Evolutionary conservation across 2,329 filamentous ascomycete genomes (phyloP).

Genomic region (Phialophora chinensis): DNA sequence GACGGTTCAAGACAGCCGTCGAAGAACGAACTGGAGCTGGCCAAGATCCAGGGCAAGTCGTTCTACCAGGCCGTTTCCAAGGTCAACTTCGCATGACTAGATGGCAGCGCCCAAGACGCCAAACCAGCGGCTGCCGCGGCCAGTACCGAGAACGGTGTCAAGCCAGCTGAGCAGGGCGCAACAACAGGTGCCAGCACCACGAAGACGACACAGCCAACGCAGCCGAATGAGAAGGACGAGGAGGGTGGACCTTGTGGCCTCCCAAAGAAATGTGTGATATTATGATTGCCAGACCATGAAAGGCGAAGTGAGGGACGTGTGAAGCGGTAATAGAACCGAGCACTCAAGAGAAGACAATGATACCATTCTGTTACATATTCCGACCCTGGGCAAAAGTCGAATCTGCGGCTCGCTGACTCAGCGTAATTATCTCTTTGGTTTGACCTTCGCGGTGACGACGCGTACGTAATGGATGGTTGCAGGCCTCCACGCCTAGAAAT

Average conservation of each 20-base stretch:
- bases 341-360: background rate
- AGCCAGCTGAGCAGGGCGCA: conserved; percentile 35
- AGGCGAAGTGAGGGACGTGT: background rate
- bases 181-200: conserved; percentile 39
- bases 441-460: background rate
- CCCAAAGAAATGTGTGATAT: conserved; percentile 73
- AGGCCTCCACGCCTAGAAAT: background rate
- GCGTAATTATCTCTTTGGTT: background rate
- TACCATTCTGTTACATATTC: conserved; percentile 11
- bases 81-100: conserved; percentile 76
- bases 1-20: conserved; percentile 86
- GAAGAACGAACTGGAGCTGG: conserved; percentile 76
- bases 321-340: background rate
- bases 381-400: background rate
- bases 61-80: conserved; percentile 82
- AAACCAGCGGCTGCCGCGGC: conserved; percentile 41
- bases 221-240: conserved; percentile 53
- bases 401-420: background rate
- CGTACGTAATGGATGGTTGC: background rate
- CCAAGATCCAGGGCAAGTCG: conserved; percentile 78
- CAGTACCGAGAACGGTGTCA: conserved; percentile 41
- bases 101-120: conserved; percentile 59
- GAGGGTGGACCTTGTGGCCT: conserved; percentile 75
- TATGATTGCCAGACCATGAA: conserved; percentile 49
- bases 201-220: conserved; percentile 40